Base-by-base conservation (phyloP, 179 eudicot species). In the Vitellaria paradoxa region DNA sequence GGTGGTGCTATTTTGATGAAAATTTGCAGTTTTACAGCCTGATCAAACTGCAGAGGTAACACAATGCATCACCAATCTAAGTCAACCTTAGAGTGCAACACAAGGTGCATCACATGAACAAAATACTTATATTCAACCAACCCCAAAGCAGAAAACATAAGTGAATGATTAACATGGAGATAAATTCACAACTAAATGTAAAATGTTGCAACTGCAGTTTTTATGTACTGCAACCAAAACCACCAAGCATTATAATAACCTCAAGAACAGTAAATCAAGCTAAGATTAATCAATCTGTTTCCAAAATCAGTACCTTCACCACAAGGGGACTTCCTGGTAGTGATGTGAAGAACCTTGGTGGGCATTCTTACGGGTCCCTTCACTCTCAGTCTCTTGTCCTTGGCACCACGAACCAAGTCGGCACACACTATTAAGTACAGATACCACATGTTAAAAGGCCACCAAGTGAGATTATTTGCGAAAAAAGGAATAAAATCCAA, bases 341-440 rank as follows among this genome's bases (percentile, higher is more conserved):
- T 93, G 73, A 93, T 90, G 77, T 78, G 82, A 37, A 93, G 85
- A 80, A 91, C 97, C 90, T 93, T 93, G 64, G 96, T 91, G 3
- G 97, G 97, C 81, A 93, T 90, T 79, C 97, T 91, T 21, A 93
- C 97, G 7, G 97, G 97, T 83, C 97, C 97, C 91, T 93, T 93
- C 50, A 91, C 97, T 75, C 92, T 85, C 56, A 93, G 85, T 21
- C 79, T 87, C 87, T 91, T 93, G 75, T 93, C 97, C 91, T 93
- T 93, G 26, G 97, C 97, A 81, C 97, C 97, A 13, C 93, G 87
- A 52, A 92, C 90, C 82, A 93, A 86, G 87, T 93, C 96, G 65
- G 89, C 84, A 81, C 97, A 93, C 56, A 91, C 96, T 93, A 37
- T 47, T 9, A 26, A 70, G 37, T 56, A 30, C 2, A 30, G 2